These are phyloP conservation scores for Sabuloglossum arenarium DNA, from an alignment of 495 filamentous ascomycete species.

Conservation along the genomic window DNA sequence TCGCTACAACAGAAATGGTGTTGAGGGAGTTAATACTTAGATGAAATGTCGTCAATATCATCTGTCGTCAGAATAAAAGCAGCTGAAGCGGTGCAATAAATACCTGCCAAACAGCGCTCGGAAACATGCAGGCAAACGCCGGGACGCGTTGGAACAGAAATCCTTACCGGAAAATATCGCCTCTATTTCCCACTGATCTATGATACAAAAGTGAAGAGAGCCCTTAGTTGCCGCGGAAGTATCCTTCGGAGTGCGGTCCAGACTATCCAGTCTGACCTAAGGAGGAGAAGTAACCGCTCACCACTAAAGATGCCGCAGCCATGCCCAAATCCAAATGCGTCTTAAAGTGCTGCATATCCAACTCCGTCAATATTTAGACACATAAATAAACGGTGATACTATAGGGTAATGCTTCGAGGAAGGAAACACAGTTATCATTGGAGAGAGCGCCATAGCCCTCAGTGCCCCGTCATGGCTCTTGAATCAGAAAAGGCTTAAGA, in stretches of 20 bases:
- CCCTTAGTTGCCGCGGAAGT: not conserved
- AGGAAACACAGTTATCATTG: not conserved
- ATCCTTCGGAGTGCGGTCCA: not conserved
- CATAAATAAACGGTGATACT: not conserved
- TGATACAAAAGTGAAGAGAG: not conserved
- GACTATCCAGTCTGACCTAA: not conserved
- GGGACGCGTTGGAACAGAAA: not conserved
- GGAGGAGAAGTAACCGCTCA: not conserved
- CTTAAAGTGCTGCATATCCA: not conserved
- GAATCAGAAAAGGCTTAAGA: not conserved
- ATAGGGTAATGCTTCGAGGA: not conserved
- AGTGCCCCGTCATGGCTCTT: no score
- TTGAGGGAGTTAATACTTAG: not conserved
- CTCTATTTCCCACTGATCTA: not conserved
- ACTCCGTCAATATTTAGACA: not conserved
- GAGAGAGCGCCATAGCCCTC: not conserved
- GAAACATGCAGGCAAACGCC: not conserved
- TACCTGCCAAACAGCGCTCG: not conserved
- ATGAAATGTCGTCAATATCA: not conserved
- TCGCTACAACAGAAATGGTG: not conserved
- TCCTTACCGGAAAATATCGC: not conserved
- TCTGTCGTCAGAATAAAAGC: not conserved
- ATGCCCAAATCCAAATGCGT: not conserved
- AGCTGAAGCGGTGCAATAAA: not conserved
- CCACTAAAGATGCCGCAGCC: not conserved